Evolutionary conservation across 164 flowering plant genomes (phyloP), one percentile per base, ranked within the genome.

Genomic region (Hamamelis virginiana): DNA sequence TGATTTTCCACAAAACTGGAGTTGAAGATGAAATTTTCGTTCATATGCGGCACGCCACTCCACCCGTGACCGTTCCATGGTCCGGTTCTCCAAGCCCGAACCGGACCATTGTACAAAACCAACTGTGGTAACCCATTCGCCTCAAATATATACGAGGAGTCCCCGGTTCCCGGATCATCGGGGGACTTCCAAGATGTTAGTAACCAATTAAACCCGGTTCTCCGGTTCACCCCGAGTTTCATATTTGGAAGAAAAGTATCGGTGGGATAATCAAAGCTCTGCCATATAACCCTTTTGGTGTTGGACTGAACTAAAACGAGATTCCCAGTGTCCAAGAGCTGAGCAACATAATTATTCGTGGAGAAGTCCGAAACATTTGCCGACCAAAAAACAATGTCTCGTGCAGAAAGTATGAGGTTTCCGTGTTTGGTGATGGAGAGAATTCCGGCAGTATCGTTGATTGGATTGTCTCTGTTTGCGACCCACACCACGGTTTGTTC

Each of bases 101-200:
- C 10, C 8, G 66, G 14, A 0, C 74, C 77, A 3, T 75, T 62
- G 58, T 55, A 69, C 43, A 86, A 1, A 28, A 71, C 55, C 15
- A 80, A 8, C 59, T 82, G 79, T 5, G 87, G 84, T 1, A 25
- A 60, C 18, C 83, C 85, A 1, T 0, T 43, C 5, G 71, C 59
- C 38, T 80, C 74, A 0, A 84, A 25, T n/a, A n/a, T n/a, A n/a
- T n/a, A n/a, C n/a, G n/a, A n/a, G n/a, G n/a, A n/a, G n/a, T n/a
- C n/a, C n/a, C n/a, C n/a, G n/a, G n/a, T n/a, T n/a, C n/a, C n/a
- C n/a, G n/a, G n/a, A n/a, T n/a, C n/a, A n/a, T n/a, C 69, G 0
- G 3, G 0, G 0, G 80, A 66, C 41, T 68, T 83, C 89, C 87
- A 86, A 0, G 89, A 83, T 0, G 82, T 80, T 5, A 86, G 16